Conservation (phyloP, 2,329 filamentous ascomycete genomes). For the Sphaerulina vaccinii region DNA sequence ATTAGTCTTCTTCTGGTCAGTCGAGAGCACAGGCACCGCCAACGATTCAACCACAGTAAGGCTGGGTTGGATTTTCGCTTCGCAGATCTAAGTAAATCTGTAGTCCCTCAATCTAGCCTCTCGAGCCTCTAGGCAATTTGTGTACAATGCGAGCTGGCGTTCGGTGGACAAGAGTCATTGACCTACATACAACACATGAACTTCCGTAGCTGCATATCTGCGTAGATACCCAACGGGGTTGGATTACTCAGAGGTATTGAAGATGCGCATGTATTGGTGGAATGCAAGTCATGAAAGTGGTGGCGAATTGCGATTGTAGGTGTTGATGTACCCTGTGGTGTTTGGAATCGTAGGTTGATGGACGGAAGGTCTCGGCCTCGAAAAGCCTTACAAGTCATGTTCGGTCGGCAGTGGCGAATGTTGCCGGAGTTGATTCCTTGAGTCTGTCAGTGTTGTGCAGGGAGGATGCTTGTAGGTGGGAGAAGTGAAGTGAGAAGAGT, state of each 20-base stretch:
- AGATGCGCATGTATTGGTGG: no score
- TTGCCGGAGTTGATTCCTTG: neutral
- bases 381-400: neutral
- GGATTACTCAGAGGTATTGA: neutral
- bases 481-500: no score
- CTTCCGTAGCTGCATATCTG: neutral
- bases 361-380: neutral
- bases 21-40: constrained; percentile 10
- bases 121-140: constrained; percentile 1
- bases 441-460: no score
- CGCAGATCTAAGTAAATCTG: no score
- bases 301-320: neutral
- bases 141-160: neutral
- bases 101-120: neutral
- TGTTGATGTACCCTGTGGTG: neutral
- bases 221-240: neutral
- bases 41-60: constrained; percentile 13
- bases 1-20: no score
- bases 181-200: neutral
- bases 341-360: neutral
- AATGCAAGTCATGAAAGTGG: neutral
- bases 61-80: no score
- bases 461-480: neutral
- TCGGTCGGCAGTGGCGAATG: no score
- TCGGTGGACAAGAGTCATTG: neutral